These are phyloP conservation scores for Closterium sp. DNA, from an alignment of 139 green algal genomes.

Conservation along the genomic window DNA sequence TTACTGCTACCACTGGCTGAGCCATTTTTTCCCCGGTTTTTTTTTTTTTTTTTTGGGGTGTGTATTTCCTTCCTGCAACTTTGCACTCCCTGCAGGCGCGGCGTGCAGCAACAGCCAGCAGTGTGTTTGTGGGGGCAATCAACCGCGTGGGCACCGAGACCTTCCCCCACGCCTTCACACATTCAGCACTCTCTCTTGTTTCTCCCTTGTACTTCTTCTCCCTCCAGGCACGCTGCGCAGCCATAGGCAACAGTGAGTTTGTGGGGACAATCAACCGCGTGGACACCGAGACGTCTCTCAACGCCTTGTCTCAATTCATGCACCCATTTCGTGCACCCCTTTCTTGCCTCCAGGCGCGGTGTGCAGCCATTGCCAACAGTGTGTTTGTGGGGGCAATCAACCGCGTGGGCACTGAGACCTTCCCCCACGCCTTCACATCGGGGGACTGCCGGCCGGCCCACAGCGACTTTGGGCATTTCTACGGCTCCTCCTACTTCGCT, in stretches of 20 bases:
- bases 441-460: constrained; percentile 88
- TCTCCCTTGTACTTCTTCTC: background rate
- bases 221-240: constrained; percentile 76
- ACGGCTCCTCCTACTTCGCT: constrained; percentile 89
- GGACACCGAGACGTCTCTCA: constrained; percentile 89
- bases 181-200: no score
- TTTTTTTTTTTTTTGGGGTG: no score
- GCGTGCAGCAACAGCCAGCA: constrained; percentile 87
- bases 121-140: constrained; percentile 74
- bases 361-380: constrained; percentile 83
- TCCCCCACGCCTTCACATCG: constrained; percentile 91
- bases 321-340: no score
- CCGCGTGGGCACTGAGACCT: constrained; percentile 90
- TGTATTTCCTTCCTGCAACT: no score
- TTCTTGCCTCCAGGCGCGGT: constrained; percentile 69
- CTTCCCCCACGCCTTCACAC: constrained; percentile 93
- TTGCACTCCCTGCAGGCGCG: constrained; percentile 65
- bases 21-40: no score
- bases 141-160: constrained; percentile 93
- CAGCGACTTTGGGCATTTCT: constrained; percentile 65
- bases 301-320: no score
- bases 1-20: constrained; percentile 88
- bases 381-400: constrained; percentile 83
- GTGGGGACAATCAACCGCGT: no score
- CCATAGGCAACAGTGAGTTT: constrained; percentile 82